Conservation (phyloP, 2,329 filamentous ascomycete species). For the Microdochium trichocladiopsis region DNA sequence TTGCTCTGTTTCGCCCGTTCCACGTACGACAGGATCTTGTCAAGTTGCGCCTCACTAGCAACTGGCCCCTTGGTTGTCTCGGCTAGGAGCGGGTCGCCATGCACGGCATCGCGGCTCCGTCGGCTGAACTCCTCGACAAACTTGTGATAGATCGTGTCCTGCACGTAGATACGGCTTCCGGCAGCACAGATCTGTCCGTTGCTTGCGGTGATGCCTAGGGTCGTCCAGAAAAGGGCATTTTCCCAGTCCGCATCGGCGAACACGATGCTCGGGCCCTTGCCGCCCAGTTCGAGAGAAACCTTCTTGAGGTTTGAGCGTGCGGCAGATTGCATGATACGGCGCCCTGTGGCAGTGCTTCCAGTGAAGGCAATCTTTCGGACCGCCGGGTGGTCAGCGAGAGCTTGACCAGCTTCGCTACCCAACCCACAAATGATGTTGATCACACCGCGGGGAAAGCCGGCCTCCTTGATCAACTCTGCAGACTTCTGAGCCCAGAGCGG, state of each 20-base stretch:
- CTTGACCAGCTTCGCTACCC: slow-evolving; percentile 56
- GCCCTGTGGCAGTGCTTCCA: slow-evolving; percentile 58
- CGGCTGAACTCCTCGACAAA: no score
- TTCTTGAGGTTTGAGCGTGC: no score
- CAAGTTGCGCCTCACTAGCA: slow-evolving; percentile 1
- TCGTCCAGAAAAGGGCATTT: slow-evolving; percentile 44
- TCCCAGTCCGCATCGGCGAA: slow-evolving; percentile 49
- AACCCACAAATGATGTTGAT: slow-evolving; percentile 65
- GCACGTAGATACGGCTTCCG: slow-evolving; percentile 11
- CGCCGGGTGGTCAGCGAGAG: slow-evolving; percentile 53
- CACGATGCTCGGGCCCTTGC: slow-evolving; percentile 55
- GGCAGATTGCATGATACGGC: slow-evolving; percentile 57
- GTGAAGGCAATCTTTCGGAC: slow-evolving; percentile 70
- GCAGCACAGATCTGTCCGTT: slow-evolving; percentile 58
- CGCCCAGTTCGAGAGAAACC: slow-evolving; percentile 56
- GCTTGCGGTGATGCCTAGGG: slow-evolving; percentile 19
- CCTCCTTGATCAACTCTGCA: slow-evolving; percentile 59
- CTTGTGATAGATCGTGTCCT: slow-evolving; percentile 4
- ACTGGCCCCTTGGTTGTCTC: slow-evolving; percentile 2
- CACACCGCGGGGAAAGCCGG: slow-evolving; percentile 67
- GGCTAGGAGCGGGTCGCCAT: slow-evolving; percentile 11
- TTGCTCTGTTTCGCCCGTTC: no score
- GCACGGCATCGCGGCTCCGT: no score
- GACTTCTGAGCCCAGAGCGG: slow-evolving; percentile 54
- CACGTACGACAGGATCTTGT: no score